phyloP scores from a whole-genome alignment of 495 filamentous ascomycete species.

The Copromyces sp. region DNA sequence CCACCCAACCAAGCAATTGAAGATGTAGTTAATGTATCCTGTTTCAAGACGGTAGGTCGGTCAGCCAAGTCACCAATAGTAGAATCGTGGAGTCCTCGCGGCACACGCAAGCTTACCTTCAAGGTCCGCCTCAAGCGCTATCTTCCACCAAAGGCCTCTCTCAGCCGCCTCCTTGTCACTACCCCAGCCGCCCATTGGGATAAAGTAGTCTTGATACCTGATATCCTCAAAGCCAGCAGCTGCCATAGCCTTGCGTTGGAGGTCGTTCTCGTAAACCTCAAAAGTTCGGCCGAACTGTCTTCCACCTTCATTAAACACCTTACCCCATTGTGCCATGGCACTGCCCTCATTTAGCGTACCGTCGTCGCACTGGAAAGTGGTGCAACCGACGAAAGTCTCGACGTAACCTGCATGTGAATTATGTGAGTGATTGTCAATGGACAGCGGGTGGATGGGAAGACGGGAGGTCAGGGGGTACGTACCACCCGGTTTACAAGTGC shows the following conservation, averaged over 20 bases:
- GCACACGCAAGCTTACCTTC: neutral
- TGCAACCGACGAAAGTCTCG: constrained; percentile 16
- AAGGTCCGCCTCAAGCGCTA: neutral
- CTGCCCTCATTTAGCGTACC: constrained; percentile 6
- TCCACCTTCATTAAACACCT: constrained; percentile 13
- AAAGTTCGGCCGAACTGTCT: constrained; percentile 9
- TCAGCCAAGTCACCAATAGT: neutral
- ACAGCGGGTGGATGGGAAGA: neutral
- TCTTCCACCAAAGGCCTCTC: neutral
- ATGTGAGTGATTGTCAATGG: neutral
- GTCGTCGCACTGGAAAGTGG: constrained; percentile 10
- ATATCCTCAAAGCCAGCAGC: constrained; percentile 23
- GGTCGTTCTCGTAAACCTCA: constrained; percentile 17
- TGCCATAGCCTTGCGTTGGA: constrained; percentile 28
- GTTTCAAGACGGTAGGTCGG: too few relatives aligned
- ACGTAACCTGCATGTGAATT: constrained; percentile 9
- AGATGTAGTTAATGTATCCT: neutral
- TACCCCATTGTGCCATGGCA: constrained; percentile 12
- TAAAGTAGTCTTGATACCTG: constrained; percentile 10
- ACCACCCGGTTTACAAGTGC: neutral
- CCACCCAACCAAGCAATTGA: neutral
- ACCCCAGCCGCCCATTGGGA: neutral
- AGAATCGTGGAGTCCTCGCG: neutral
- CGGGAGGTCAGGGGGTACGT: neutral
- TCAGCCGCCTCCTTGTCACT: neutral